These are phyloP conservation scores for Cafeteria roenbergensis DNA, from an alignment of 108 stramenopile genomes.

Conservation along the genomic window DNA sequence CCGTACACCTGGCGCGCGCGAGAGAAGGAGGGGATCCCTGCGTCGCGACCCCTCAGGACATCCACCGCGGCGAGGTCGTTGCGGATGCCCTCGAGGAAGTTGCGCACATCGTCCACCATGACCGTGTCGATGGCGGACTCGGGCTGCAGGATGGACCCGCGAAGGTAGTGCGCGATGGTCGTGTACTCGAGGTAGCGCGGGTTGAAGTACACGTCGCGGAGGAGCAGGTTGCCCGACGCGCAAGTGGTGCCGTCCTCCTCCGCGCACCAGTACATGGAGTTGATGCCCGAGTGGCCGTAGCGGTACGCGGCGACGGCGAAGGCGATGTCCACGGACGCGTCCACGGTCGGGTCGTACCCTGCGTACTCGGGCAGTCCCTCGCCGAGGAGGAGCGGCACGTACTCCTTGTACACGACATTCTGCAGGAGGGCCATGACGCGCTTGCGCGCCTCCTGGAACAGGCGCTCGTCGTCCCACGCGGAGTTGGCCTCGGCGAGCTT, in stretches of 20 bases:
- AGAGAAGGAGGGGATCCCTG: slow-evolving; percentile 27
- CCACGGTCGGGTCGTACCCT: slow-evolving; percentile 22
- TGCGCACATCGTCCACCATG: slow-evolving; percentile 26
- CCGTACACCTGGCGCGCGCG: slow-evolving; percentile 16
- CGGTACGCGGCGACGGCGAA: slow-evolving; percentile 27
- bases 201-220: slow-evolving; percentile 21
- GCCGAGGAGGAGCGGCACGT: slow-evolving; percentile 30
- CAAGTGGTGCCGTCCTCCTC: slow-evolving; percentile 4
- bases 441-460: slow-evolving; percentile 20
- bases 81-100: slow-evolving; percentile 9
- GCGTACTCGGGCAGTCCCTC: slow-evolving; percentile 26
- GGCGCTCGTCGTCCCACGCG: slow-evolving; percentile 12
- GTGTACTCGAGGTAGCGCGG: neutral
- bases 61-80: slow-evolving; percentile 14
- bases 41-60: slow-evolving; percentile 29
- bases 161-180: slow-evolving; percentile 1
- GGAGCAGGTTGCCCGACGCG: slow-evolving; percentile 16
- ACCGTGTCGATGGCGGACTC: slow-evolving; percentile 17
- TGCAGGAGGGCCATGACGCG: slow-evolving; percentile 32
- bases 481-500: neutral
- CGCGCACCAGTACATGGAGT: slow-evolving; percentile 6
- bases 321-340: slow-evolving; percentile 26
- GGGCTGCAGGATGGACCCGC: slow-evolving; percentile 13
- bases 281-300: slow-evolving; percentile 33
- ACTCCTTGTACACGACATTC: slow-evolving; percentile 30